Evolutionary conservation across 805 yeast genomes (phyloP).

Genomic region (Candida krabiensis): DNA sequence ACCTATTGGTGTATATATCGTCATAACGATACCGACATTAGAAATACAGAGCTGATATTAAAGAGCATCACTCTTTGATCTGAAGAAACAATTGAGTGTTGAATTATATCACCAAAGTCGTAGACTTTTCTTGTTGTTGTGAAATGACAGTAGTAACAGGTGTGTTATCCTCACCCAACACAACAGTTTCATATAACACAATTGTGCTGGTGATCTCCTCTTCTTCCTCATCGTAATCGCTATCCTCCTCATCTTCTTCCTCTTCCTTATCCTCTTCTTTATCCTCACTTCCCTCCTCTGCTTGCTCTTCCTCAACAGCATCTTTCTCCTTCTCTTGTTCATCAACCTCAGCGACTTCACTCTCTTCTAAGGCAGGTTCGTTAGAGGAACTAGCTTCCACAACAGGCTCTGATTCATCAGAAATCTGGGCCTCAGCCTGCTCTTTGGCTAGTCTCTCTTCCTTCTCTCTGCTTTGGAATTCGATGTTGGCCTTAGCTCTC

Average conservation of each 20-base stretch:
- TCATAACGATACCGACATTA: too few species aligned
- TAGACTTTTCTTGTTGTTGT: too few species aligned
- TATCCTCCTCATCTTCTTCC: constrained; percentile 12
- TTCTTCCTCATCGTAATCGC: constrained; percentile 6
- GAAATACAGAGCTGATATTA: too few species aligned
- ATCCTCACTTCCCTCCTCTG: constrained; percentile 1
- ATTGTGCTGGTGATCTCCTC: constrained; percentile 13
- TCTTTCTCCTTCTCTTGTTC: constrained; percentile 3
- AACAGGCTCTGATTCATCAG: not conserved
- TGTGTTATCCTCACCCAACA: constrained; percentile 14
- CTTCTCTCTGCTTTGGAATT: constrained; percentile 54
- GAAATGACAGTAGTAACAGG: constrained; percentile 16
- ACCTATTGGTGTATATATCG: too few species aligned
- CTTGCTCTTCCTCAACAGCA: constrained; percentile 6
- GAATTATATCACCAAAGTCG: too few species aligned
- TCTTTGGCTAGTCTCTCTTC: constrained; percentile 32
- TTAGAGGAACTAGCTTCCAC: constrained; percentile 2
- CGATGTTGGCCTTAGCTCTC: constrained; percentile 58
- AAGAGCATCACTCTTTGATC: too few species aligned
- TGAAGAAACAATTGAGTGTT: too few species aligned
- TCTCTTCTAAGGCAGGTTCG: constrained; percentile 5
- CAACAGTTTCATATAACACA: constrained; percentile 17
- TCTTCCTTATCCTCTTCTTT: constrained; percentile 9
- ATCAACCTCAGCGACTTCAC: constrained; percentile 6
- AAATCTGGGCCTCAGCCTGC: constrained; percentile 3